Evolutionary conservation across 1,284 basidiomycete genomes (phyloP).

Genomic region (Fomitopsis betulina): DNA sequence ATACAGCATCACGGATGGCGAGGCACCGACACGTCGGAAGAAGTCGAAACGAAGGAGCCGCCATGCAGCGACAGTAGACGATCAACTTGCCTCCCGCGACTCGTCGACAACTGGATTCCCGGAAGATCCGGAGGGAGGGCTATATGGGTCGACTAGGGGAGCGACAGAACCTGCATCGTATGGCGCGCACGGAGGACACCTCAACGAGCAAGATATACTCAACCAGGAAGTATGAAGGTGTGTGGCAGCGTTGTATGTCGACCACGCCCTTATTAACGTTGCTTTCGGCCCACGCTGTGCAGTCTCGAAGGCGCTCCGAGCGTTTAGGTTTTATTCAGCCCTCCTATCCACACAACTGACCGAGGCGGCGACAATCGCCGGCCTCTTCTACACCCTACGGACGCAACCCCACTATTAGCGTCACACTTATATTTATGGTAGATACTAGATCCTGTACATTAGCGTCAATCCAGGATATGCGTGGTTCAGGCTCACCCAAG

Average conservation of each 20-base stretch:
- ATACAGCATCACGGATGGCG: slow-evolving; percentile 50
- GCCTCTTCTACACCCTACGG: not conserved
- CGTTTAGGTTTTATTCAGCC: not conserved
- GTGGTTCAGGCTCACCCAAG: not conserved
- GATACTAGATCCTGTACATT: not conserved
- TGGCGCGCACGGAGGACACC: not conserved
- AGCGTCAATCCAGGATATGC: not conserved
- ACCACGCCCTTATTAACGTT: not conserved
- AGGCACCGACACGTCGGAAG: slow-evolving; percentile 31
- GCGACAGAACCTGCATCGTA: slow-evolving; percentile 15
- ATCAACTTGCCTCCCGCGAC: slow-evolving; percentile 40
- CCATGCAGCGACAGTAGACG: slow-evolving; percentile 35
- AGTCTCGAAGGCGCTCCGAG: not conserved
- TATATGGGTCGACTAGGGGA: slow-evolving; percentile 41
- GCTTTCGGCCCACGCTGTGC: not conserved
- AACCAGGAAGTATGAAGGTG: slow-evolving; percentile 41
- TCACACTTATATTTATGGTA: not conserved
- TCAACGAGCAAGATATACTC: slow-evolving; percentile 35
- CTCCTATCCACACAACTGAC: not conserved
- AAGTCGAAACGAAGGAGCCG: slow-evolving; percentile 46
- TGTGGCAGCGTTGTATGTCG: not conserved
- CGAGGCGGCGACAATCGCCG: not conserved
- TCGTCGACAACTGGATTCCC: slow-evolving; percentile 55
- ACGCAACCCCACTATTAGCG: not conserved
- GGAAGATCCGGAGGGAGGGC: slow-evolving; percentile 65